phyloP scores from a whole-genome alignment of 805 yeast genomes.

The Candida qinlingensis region DNA sequence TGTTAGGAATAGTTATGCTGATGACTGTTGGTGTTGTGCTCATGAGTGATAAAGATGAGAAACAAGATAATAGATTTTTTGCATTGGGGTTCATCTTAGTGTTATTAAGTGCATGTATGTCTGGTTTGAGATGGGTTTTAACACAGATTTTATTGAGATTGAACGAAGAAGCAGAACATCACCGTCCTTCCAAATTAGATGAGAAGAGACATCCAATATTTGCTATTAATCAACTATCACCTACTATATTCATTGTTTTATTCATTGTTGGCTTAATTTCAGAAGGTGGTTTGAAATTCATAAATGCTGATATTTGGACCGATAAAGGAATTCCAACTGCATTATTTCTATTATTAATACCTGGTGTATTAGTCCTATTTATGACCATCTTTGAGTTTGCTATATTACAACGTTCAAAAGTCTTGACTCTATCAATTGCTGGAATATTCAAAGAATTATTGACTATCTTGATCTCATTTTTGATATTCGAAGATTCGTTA shows the following conservation, averaged over 20 bases:
- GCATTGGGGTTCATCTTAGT: slow-evolving; percentile 68
- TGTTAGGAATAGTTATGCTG: slow-evolving; percentile 62
- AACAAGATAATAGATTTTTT: slow-evolving; percentile 20
- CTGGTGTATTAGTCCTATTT: slow-evolving; percentile 82
- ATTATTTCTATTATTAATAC: slow-evolving; percentile 56
- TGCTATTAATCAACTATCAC: slow-evolving; percentile 80
- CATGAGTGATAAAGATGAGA: slow-evolving; percentile 62
- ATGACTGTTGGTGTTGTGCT: slow-evolving; percentile 83
- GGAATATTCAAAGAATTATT: slow-evolving; percentile 91
- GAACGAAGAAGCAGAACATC: slow-evolving; percentile 4
- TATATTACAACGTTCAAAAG: slow-evolving; percentile 73
- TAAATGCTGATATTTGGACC: slow-evolving; percentile 56
- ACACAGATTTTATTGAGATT: slow-evolving; percentile 66
- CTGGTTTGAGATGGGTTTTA: slow-evolving; percentile 93
- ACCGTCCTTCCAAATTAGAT: slow-evolving; percentile 1
- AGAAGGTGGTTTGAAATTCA: slow-evolving; percentile 62
- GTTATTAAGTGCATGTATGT: slow-evolving; percentile 68
- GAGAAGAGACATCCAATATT: slow-evolving; percentile 63
- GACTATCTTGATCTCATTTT: slow-evolving; percentile 63
- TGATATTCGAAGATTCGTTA: slow-evolving; percentile 71
- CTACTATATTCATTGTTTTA: slow-evolving; percentile 68
- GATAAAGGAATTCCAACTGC: slow-evolving; percentile 54
- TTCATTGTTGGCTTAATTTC: slow-evolving; percentile 56
- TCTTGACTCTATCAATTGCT: slow-evolving; percentile 80
- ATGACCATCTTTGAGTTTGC: slow-evolving; percentile 89